Conservation (phyloP, 2,329 filamentous ascomycete species). For the Clarireedia sp. region DNA sequence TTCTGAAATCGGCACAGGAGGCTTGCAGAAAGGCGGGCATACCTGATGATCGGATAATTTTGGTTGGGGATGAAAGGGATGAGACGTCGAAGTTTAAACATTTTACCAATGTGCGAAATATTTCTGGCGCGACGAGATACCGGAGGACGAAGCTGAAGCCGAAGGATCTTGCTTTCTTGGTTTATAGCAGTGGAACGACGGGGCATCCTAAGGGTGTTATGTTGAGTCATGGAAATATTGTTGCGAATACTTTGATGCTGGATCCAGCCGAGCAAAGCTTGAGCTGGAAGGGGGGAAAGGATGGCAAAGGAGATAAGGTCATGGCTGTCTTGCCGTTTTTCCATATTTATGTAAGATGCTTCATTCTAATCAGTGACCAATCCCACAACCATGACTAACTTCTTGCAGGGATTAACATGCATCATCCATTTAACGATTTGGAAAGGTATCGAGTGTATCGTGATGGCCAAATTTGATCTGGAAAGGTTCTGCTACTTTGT, state of each 20-base stretch:
- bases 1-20: slow-evolving; percentile 55
- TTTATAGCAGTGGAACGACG: slow-evolving; percentile 85
- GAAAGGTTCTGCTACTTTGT: slow-evolving; percentile 70
- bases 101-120: slow-evolving; percentile 62
- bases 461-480: slow-evolving; percentile 76
- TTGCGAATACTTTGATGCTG: slow-evolving; percentile 61
- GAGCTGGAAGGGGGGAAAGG: slow-evolving; percentile 47
- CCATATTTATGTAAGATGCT: slow-evolving; percentile 69
- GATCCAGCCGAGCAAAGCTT: slow-evolving; percentile 47
- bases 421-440: slow-evolving; percentile 63
- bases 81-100: slow-evolving; percentile 54
- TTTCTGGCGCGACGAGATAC: slow-evolving; percentile 49
- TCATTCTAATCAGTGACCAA: background rate
- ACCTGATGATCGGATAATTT: slow-evolving; percentile 60
- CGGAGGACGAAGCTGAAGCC: slow-evolving; percentile 57
- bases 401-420: slow-evolving; percentile 53
- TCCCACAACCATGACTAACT: slow-evolving; percentile 9
- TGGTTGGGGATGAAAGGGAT: slow-evolving; percentile 65
- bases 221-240: slow-evolving; percentile 75
- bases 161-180: slow-evolving; percentile 73
- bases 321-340: slow-evolving; percentile 82
- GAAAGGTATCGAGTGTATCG: slow-evolving; percentile 56
- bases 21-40: slow-evolving; percentile 67
- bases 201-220: slow-evolving; percentile 88
- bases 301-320: slow-evolving; percentile 61